Conservation (phyloP, 495 filamentous ascomycete genomes). For the Penicillium crystallinum region DNA sequence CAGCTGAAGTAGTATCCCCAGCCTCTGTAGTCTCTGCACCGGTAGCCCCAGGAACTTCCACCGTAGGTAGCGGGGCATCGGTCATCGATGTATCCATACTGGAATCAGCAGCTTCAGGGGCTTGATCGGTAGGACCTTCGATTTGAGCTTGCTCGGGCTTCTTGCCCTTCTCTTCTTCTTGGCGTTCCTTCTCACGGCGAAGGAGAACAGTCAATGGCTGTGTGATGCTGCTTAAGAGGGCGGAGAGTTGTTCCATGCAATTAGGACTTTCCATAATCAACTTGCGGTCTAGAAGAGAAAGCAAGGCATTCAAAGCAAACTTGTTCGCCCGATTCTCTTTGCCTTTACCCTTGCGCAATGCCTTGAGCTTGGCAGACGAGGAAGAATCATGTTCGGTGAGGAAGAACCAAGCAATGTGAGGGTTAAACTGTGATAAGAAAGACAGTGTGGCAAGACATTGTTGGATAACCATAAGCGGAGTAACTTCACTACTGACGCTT, state of each 20-base stretch:
- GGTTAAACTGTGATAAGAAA: conserved; percentile 75
- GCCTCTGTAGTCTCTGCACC: conserved; percentile 23
- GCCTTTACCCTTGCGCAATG: conserved; percentile 79
- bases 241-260: conserved; percentile 91
- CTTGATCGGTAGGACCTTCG: conserved; percentile 21
- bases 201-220: conserved; percentile 77
- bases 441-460: conserved; percentile 83
- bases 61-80: conserved; percentile 34
- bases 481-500: conserved; percentile 66
- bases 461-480: conserved; percentile 90
- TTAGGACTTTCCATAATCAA: conserved; percentile 91
- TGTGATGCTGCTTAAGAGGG: conserved; percentile 80
- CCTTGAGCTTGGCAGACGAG: conserved; percentile 65
- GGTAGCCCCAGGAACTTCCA: conserved; percentile 27
- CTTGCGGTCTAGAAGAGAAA: conserved; percentile 81
- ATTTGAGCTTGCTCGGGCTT: conserved; percentile 31
- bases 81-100: conserved; percentile 39
- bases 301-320: conserved; percentile 85
- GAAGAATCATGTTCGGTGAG: conserved; percentile 86
- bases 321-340: conserved; percentile 78
- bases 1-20: conserved; percentile 5
- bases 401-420: conserved; percentile 86
- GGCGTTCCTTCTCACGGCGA: conserved; percentile 74
- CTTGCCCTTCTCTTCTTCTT: conserved; percentile 55
- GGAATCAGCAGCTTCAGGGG: conserved; percentile 22